Percentiles rank a stretch among this genome's conserved stretches.
phyloP scores from a whole-genome alignment of 371 early-diverging fungal species.

The Mortierella sp. region DNA sequence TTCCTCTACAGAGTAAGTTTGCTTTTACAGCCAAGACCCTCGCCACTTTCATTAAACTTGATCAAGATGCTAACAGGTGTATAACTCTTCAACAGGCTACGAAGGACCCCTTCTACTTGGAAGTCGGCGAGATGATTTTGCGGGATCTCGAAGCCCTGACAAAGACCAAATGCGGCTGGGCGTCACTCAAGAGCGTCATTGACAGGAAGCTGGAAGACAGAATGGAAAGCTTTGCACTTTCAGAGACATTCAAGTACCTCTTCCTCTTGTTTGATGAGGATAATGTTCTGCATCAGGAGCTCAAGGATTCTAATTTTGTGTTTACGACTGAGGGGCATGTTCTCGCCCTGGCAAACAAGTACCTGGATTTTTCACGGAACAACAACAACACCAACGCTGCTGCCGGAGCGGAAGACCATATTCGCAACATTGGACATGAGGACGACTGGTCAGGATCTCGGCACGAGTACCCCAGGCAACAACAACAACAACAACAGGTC shows the following conservation, averaged over 20 bases:
- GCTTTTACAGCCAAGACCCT: not conserved
- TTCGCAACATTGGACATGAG: not conserved
- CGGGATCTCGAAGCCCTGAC: slow-evolving; percentile 81
- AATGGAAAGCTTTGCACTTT: slow-evolving; percentile 96
- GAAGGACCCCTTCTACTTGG: slow-evolving; percentile 89
- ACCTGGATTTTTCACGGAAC: slow-evolving; percentile 13
- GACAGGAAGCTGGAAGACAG: slow-evolving; percentile 81
- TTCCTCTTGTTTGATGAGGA: slow-evolving; percentile 86
- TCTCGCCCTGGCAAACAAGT: slow-evolving; percentile 61
- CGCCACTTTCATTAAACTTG: not conserved
- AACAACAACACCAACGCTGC: not conserved
- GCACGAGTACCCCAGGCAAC: slow-evolving; percentile 8
- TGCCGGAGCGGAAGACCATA: not conserved
- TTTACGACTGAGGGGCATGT: slow-evolving; percentile 94
- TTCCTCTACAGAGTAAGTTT: slow-evolving; percentile 82
- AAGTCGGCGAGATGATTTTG: slow-evolving; percentile 90
- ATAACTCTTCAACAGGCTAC: slow-evolving; percentile 75
- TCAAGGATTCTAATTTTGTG: slow-evolving; percentile 80
- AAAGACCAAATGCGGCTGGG: slow-evolving; percentile 90
- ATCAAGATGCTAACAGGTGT: not conserved
- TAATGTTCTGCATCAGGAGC: slow-evolving; percentile 21
- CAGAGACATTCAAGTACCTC: slow-evolving; percentile 95
- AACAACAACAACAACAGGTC: not conserved
- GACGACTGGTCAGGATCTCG: not conserved
- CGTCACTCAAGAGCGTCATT: slow-evolving; percentile 76